Evolutionary conservation across 495 filamentous ascomycete genomes (phyloP).

Genomic region (Xylaria castorea): DNA sequence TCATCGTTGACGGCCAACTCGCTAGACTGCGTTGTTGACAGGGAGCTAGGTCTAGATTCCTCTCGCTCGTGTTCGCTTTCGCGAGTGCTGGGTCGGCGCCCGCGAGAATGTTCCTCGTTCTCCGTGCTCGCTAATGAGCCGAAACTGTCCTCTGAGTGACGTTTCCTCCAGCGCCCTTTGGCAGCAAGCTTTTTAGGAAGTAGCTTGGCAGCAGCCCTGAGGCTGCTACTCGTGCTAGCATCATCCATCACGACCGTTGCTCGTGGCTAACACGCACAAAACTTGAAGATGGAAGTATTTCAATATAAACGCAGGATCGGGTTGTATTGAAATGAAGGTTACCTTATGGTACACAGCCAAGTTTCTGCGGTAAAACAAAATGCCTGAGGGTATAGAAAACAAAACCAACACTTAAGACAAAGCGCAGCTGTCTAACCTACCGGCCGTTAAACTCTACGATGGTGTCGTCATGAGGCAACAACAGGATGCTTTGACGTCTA

Average conservation of each 20-base stretch:
- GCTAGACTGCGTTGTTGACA: constrained; percentile 35
- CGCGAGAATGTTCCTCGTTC: constrained; percentile 40
- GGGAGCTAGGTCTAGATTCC: constrained; percentile 32
- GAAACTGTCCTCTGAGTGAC: constrained; percentile 47
- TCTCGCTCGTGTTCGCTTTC: constrained; percentile 38
- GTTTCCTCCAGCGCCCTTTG: constrained; percentile 54
- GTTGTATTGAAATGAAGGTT: not conserved
- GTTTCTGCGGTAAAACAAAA: not conserved
- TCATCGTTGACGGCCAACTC: constrained; percentile 36
- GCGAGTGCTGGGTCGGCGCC: constrained; percentile 36
- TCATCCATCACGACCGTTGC: constrained; percentile 34
- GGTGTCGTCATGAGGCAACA: not conserved
- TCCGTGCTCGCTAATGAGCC: constrained; percentile 42
- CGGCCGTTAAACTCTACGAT: not conserved
- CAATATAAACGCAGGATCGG: not conserved
- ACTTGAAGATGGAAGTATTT: not conserved
- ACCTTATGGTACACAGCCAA: not conserved
- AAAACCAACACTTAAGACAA: constrained; percentile 9
- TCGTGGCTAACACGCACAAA: constrained; percentile 22
- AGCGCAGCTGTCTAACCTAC: constrained; percentile 15
- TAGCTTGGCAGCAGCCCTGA: constrained; percentile 54
- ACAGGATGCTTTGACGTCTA: not conserved
- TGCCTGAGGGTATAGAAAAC: not conserved
- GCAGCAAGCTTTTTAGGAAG: constrained; percentile 52
- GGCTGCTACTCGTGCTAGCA: constrained; percentile 36